Conservation (phyloP, 192 early-diverging fungal genomes). For the Backusella tarrabulga region DNA sequence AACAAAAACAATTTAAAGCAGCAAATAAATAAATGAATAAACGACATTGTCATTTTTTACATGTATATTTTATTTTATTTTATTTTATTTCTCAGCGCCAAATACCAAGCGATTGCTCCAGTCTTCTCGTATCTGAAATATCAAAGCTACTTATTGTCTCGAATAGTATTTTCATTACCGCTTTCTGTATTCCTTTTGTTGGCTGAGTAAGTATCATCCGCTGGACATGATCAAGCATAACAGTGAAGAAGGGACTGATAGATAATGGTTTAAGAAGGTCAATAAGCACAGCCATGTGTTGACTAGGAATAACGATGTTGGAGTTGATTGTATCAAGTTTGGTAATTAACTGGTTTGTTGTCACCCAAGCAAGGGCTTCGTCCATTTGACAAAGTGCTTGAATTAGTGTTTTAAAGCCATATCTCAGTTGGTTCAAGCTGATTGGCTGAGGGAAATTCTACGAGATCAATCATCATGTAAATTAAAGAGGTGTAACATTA, state of each 20-base stretch:
- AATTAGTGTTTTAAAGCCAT: conserved; percentile 47
- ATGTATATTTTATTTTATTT: neutral
- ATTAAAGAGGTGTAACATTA: neutral
- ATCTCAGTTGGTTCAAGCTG: conserved; percentile 41
- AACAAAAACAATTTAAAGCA: too few relatives aligned
- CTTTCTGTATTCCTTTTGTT: conserved; percentile 9
- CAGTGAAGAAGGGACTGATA: conserved; percentile 27
- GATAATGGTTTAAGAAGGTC: conserved; percentile 35
- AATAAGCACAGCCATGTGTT: conserved; percentile 20
- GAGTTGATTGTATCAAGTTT: conserved; percentile 30
- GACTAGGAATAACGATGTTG: conserved; percentile 6
- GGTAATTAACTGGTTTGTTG: conserved; percentile 39
- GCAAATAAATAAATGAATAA: neutral
- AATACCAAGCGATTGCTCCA: conserved; percentile 35
- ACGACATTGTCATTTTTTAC: neutral
- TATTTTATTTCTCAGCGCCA: conserved; percentile 24
- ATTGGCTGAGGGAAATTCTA: conserved; percentile 44
- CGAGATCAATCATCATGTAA: neutral
- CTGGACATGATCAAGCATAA: conserved; percentile 14
- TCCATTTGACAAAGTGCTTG: conserved; percentile 46
- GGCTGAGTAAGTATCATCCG: conserved; percentile 4
- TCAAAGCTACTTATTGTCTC: conserved; percentile 35
- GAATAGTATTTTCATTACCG: conserved; percentile 29
- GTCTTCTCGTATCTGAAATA: conserved; percentile 36
- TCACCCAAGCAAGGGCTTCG: conserved; percentile 48